These are phyloP conservation scores for Hagleromyces aurorensis DNA, from an alignment of 805 yeast genomes.

Conservation along the genomic window DNA sequence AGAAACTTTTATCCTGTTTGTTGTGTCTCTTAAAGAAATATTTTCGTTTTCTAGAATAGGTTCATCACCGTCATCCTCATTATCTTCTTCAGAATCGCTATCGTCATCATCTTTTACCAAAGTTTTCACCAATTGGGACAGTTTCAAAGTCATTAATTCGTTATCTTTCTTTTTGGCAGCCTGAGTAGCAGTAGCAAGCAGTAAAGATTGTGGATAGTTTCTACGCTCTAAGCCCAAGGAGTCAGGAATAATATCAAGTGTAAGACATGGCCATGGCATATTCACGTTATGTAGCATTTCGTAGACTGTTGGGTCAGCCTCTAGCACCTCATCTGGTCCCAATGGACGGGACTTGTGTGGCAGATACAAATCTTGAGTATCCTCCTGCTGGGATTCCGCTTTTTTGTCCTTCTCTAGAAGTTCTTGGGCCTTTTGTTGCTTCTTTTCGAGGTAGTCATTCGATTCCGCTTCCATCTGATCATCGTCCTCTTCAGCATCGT, in stretches of 20 bases:
- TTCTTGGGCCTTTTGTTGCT: constrained; percentile 32
- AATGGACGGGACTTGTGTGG: constrained; percentile 86
- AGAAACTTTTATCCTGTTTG: constrained; percentile 79
- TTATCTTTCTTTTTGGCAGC: constrained; percentile 83
- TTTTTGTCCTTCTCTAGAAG: constrained; percentile 34
- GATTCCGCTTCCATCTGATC: constrained; percentile 32
- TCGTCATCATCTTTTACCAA: constrained; percentile 76
- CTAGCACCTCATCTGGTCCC: constrained; percentile 92
- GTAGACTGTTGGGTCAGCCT: constrained; percentile 93
- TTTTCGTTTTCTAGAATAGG: constrained; percentile 84
- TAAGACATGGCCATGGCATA: constrained; percentile 95
- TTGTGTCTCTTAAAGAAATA: constrained; percentile 71
- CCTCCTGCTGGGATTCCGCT: constrained; percentile 29
- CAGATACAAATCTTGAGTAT: constrained; percentile 50
- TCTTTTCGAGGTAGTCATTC: constrained; percentile 31
- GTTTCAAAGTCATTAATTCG: constrained; percentile 75
- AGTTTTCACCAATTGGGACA: constrained; percentile 77
- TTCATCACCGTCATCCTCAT: constrained; percentile 63
- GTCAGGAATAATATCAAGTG: constrained; percentile 85
- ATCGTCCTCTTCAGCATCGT: constrained; percentile 46
- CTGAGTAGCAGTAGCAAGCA: constrained; percentile 88
- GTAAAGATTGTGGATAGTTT: constrained; percentile 78
- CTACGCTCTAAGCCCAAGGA: constrained; percentile 81
- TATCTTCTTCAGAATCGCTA: constrained; percentile 67
- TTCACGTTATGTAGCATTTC: constrained; percentile 93